Percentiles rank a stretch among this genome's conserved stretches.
phyloP scores from a whole-genome alignment of 306 rosid species.

The Heteromeles arbutifolia region DNA sequence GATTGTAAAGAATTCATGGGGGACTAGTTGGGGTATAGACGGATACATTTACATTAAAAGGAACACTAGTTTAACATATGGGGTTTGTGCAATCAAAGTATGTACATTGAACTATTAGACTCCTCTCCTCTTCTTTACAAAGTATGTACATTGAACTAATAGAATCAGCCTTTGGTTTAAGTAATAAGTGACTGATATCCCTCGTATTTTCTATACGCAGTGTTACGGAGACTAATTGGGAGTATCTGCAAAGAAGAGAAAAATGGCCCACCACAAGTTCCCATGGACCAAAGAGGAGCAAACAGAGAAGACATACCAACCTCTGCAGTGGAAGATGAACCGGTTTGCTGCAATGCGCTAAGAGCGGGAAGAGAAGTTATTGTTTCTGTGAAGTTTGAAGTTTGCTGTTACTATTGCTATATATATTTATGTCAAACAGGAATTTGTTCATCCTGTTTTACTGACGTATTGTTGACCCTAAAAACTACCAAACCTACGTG shows the following conservation, averaged over 20 bases:
- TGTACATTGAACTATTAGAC: no score
- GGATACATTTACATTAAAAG: no score
- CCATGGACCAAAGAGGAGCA: slow-evolving; percentile 55
- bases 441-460: slow-evolving; percentile 14
- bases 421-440: slow-evolving; percentile 2
- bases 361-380: slow-evolving; percentile 2
- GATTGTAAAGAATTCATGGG: no score
- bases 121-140: neutral
- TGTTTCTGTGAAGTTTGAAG: slow-evolving; percentile 11
- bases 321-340: slow-evolving; percentile 48
- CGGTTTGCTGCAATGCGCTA: slow-evolving; percentile 52
- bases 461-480: no score
- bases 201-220: slow-evolving; percentile 24
- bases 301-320: slow-evolving; percentile 26
- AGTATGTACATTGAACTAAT: neutral
- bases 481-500: no score
- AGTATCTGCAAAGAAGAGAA: slow-evolving; percentile 55
- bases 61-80: no score
- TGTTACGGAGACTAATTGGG: slow-evolving; percentile 48
- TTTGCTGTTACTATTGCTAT: neutral
- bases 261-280: slow-evolving; percentile 53
- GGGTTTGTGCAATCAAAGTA: no score
- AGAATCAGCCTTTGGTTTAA: neutral
- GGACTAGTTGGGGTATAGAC: no score
- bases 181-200: neutral